Evolutionary conservation across 495 filamentous ascomycete species (phyloP).

Genomic region (Talaromyces stipitatus): DNA sequence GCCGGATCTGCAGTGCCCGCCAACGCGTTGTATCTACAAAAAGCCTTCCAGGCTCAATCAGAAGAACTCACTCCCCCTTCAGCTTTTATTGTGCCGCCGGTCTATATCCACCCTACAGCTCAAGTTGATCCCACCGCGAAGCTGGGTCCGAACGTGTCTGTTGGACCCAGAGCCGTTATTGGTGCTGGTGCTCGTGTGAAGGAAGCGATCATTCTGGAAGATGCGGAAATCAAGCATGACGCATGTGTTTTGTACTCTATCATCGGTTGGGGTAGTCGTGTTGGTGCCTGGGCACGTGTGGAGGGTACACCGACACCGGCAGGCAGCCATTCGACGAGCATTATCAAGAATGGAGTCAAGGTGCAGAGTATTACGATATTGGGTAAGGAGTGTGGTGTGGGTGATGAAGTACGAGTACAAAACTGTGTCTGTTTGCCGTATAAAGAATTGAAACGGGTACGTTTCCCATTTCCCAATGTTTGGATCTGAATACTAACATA

Average conservation of each 20-base stretch:
- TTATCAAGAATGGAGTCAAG: constrained; percentile 95
- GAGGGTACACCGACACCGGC: constrained; percentile 91
- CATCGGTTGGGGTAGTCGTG: constrained; percentile 92
- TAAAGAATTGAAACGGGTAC: constrained; percentile 96
- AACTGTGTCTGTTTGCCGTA: constrained; percentile 98
- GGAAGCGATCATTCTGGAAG: constrained; percentile 93
- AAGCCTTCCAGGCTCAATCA: constrained; percentile 80
- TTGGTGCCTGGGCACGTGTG: constrained; percentile 95
- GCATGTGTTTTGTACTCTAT: constrained; percentile 95
- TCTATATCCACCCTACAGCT: constrained; percentile 96
- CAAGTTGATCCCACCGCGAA: constrained; percentile 91
- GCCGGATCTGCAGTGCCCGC: constrained; percentile 95
- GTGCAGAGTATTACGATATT: constrained; percentile 98
- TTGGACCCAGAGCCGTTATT: constrained; percentile 77
- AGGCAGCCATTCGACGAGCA: constrained; percentile 84
- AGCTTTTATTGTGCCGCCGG: constrained; percentile 84
- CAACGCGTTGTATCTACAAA: constrained; percentile 94
- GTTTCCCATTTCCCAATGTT: constrained; percentile 24
- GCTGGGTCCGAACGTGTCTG: constrained; percentile 92
- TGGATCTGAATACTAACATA: background rate
- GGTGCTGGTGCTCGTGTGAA: constrained; percentile 88
- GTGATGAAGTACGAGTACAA: constrained; percentile 92
- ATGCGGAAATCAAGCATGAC: constrained; percentile 93
- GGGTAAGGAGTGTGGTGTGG: constrained; percentile 92
- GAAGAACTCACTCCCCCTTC: constrained; percentile 77